These are phyloP conservation scores for Metschnikowia santaceciliae DNA, from an alignment of 805 yeast genomes.

Conservation along the genomic window DNA sequence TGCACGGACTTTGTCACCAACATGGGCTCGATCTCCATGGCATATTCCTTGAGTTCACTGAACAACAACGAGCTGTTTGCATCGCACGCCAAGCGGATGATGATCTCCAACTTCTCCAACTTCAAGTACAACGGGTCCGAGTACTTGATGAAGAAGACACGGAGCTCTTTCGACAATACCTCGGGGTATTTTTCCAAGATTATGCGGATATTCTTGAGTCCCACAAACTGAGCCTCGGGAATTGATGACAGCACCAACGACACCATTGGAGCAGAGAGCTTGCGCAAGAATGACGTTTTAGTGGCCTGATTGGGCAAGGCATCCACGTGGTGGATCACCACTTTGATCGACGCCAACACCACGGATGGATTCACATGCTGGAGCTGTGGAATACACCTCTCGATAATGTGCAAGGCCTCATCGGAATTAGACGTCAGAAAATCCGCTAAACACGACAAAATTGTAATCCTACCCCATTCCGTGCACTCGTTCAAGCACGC, in stretches of 20 bases:
- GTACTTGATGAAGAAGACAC: constrained; percentile 87
- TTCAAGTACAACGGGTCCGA: constrained; percentile 79
- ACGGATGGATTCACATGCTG: constrained; percentile 98
- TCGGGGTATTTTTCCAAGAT: constrained; percentile 85
- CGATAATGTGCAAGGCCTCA: constrained; percentile 83
- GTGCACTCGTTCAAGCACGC: constrained; percentile 93
- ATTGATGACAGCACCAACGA: constrained; percentile 77
- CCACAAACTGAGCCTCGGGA: constrained; percentile 93
- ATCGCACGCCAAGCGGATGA: constrained; percentile 64
- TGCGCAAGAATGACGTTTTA: constrained; percentile 49
- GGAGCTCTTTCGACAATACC: constrained; percentile 69
- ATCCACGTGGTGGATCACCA: constrained; percentile 65
- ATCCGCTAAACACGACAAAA: constrained; percentile 74
- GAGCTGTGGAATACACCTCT: constrained; percentile 87
- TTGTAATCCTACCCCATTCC: constrained; percentile 97
- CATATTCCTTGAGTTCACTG: constrained; percentile 72
- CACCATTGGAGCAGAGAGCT: constrained; percentile 80
- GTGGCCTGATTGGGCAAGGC: constrained; percentile 35
- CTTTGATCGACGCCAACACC: constrained; percentile 80
- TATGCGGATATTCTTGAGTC: constrained; percentile 84
- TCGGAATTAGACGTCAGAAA: constrained; percentile 52
- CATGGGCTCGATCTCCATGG: constrained; percentile 81
- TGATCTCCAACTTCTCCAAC: constrained; percentile 70
- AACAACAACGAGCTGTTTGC: constrained; percentile 55
- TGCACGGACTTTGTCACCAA: constrained; percentile 64